Evolutionary conservation across 129 eudicot species (phyloP), one percentile per base, ranked within the genome.

Genomic region (Chrysanthemum lavandulifolium): DNA sequence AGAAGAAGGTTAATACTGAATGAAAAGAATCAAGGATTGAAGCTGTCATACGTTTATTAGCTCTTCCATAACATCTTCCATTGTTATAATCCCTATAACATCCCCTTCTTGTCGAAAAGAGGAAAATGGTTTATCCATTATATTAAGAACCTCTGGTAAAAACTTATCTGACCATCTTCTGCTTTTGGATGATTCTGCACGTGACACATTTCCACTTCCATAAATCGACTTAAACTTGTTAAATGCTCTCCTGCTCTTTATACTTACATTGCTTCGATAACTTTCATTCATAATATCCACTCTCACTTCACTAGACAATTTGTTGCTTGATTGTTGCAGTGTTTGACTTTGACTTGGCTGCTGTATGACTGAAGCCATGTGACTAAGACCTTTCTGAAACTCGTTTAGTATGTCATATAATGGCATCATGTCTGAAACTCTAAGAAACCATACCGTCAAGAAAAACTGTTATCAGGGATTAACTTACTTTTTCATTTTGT

Each of bases 381-480:
- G 97, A 61, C 95, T 91, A 48, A 78, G 92, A 64, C 95, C 95
- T 76, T 86, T 89, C 61, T 84, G 92, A 79, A 89, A 86, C 80
- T 89, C 88, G 33, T 86, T 89, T 76, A 89, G 48, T 67, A 89
- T 82, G 61, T 84, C 89, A 14, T 86, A 84, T 47, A 86, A 78
- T 27, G 86, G 92, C 88, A 84, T 81, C 12, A 86, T 75, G 29
- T 88, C 90, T 80, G 84, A 80, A 60, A 91, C 89, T 80, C 96
- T 89, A 75, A 51, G 57, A 69, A 8, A 64, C 65, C 80, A 51
- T 25, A 3, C 76, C 49, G 52, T 53, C 11, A 64, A 40, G 47
- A 40, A 56, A 13, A 60, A 11, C 0, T n/a, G 25, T 71, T 48
- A 49, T 51, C 59, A 49, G 54, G 65, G 36, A 51, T 12, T 53